These are phyloP conservation scores for Pythium folliculosum DNA, from an alignment of 352 stramenopile genomes.

Conservation along the genomic window DNA sequence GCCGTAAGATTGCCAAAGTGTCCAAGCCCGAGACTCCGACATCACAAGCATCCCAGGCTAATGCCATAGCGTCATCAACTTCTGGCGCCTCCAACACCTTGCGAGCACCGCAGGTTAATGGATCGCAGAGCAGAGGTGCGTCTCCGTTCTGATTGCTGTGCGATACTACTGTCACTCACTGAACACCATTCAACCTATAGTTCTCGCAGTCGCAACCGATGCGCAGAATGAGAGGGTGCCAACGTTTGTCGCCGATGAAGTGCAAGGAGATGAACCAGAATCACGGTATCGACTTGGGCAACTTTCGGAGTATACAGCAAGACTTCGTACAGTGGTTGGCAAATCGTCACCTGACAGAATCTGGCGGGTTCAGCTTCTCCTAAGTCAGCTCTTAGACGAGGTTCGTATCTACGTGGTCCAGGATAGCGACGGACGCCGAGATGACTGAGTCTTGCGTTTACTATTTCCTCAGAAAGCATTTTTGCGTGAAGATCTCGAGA, in stretches of 20 bases:
- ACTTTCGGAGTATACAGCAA: constrained; percentile 2
- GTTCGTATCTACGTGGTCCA: background rate
- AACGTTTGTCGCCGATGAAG: background rate
- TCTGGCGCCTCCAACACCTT: background rate
- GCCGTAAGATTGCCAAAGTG: background rate
- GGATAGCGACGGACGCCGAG: background rate
- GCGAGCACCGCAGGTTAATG: background rate
- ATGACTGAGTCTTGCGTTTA: background rate
- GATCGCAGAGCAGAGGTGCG: background rate
- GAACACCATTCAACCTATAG: too few species aligned
- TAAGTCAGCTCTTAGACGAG: constrained; percentile 21
- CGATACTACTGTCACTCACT: too few species aligned
- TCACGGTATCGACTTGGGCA: constrained; percentile 12
- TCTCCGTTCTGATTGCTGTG: background rate
- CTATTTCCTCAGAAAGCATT: constrained; percentile 23
- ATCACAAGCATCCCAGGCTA: background rate
- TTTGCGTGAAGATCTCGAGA: constrained; percentile 16
- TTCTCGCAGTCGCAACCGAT: too few species aligned
- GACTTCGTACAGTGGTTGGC: background rate
- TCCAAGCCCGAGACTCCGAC: constrained; percentile 2
- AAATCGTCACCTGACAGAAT: constrained; percentile 1
- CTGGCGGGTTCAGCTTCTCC: constrained; percentile 11
- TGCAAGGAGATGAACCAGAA: background rate
- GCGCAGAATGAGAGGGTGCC: background rate
- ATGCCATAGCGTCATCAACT: background rate